These are phyloP conservation scores for Nitzschia putrida DNA, from an alignment of 108 stramenopile genomes.

Conservation along the genomic window DNA sequence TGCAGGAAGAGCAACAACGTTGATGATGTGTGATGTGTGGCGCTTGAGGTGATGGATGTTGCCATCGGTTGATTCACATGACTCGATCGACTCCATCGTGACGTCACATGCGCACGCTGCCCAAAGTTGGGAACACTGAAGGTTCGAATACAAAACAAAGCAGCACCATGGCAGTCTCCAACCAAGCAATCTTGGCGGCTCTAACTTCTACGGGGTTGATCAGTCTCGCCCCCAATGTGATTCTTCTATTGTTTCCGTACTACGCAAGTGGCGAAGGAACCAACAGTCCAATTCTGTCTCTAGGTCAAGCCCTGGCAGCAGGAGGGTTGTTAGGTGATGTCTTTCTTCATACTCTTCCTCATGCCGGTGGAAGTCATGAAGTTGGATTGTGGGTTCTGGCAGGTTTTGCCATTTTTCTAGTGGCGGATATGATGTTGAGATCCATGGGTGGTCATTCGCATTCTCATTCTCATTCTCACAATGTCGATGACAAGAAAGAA, in stretches of 20 bases:
- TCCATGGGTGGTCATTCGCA: constrained; percentile 51
- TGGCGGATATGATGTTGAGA: constrained; percentile 70
- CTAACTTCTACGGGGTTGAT: constrained; percentile 47
- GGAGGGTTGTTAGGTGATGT: constrained; percentile 86
- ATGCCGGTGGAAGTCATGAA: constrained; percentile 46
- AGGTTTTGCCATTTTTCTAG: constrained; percentile 75
- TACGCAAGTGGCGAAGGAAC: constrained; percentile 46
- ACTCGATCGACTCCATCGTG: too few species aligned
- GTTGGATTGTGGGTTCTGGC: constrained; percentile 66
- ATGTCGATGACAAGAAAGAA: constrained; percentile 12
- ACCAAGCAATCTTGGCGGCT: constrained; percentile 28
- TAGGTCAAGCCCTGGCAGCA: constrained; percentile 80
- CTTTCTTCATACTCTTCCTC: constrained; percentile 81
- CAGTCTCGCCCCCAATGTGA: constrained; percentile 80
- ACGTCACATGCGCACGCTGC: too few species aligned
- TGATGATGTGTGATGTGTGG: too few species aligned
- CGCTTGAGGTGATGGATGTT: too few species aligned
- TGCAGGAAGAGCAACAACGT: too few species aligned
- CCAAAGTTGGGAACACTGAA: background rate
- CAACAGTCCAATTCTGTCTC: constrained; percentile 41
- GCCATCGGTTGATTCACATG: too few species aligned
- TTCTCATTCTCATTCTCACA: constrained; percentile 11
- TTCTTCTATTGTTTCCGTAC: constrained; percentile 72
- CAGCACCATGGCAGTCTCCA: constrained; percentile 1
- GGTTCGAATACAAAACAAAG: background rate